Evolutionary conservation across 73 alveolate genomes (phyloP), one percentile per base, ranked within the genome.

Genomic region (Paramecium caudatum): DNA sequence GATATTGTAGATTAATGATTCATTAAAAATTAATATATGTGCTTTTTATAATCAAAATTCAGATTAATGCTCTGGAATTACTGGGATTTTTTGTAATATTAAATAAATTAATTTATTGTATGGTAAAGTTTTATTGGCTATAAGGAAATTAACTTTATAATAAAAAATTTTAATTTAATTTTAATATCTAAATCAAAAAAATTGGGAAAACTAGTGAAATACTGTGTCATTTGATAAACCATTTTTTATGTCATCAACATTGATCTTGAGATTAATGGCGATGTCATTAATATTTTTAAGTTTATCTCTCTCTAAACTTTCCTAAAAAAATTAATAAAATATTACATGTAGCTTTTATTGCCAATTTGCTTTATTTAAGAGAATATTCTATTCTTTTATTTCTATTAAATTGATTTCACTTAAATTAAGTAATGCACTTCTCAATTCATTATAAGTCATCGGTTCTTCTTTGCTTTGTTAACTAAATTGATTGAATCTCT

Each of bases 201-300:
- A 65, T 17, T 65, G 13, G 17, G 47, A 65, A 65, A 33, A 65
- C 15, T 65, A 10, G 25, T 69, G 94, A n/a, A 90, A 91, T 15
- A 69, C 94, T 0, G 93, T 91, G 65, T 97, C 92, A 46, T 85
- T 92, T 48, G 94, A 92, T 15, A 96, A 92, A 33, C 94, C 97
- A 8, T 49, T 86, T 45, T 94, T 97, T 36, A 78, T 92, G 45
- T 82, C 98, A 12, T 65, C 83, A 3, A 65, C 61, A 81, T 95
- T 23, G 94, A 98, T 30, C 94, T 95, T 37, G 98, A 98, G 15
- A 95, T 98, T 33, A 93, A 96, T 91, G 74, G 95, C 41, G 91
- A 97, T 81, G 90, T 97, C n/a, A 94, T 98, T 41, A 90, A 97
- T 46, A 86, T 96, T 68, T 98, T 94, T 63, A 93, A 95, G 17